Conservation (phyloP, 306 rosid species). For the Cicer cuneatum region DNA sequence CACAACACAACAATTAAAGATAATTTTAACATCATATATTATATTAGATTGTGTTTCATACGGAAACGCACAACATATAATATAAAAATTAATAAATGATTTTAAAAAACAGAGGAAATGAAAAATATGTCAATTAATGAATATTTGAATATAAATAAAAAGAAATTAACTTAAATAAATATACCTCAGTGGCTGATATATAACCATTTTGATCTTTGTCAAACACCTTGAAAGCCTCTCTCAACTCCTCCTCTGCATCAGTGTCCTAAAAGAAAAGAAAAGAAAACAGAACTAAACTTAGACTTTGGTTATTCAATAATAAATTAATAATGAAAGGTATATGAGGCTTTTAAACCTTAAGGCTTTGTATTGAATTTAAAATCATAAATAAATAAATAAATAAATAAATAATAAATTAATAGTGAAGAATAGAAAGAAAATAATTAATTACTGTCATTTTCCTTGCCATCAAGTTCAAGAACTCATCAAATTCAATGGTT, state of each 20-base stretch:
- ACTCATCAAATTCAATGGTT: slow-evolving; percentile 93
- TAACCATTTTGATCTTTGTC: slow-evolving; percentile 97
- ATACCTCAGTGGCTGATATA: slow-evolving; percentile 90
- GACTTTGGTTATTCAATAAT: slow-evolving; percentile 7
- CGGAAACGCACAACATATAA: too few relatives aligned
- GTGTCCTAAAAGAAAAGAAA: slow-evolving; percentile 59
- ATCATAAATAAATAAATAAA: slow-evolving; percentile 3
- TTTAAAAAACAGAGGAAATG: too few relatives aligned
- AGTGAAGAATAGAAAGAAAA: not conserved
- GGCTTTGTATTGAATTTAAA: not conserved
- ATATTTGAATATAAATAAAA: too few relatives aligned
- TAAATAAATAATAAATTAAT: not conserved
- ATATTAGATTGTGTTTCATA: too few relatives aligned
- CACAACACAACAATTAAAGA: not conserved
- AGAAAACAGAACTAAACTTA: slow-evolving; percentile 27
- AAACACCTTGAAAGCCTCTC: slow-evolving; percentile 94
- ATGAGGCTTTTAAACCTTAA: slow-evolving; percentile 3
- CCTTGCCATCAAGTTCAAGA: slow-evolving; percentile 85
- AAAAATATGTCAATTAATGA: too few relatives aligned
- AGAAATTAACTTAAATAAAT: too few relatives aligned
- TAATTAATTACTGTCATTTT: slow-evolving; percentile 73
- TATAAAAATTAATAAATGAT: too few relatives aligned
- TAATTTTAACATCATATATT: not conserved
- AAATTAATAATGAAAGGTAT: slow-evolving; percentile 2
- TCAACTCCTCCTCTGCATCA: slow-evolving; percentile 90